Conservation (phyloP, 2,329 filamentous ascomycete genomes). For the Capronia americana region DNA sequence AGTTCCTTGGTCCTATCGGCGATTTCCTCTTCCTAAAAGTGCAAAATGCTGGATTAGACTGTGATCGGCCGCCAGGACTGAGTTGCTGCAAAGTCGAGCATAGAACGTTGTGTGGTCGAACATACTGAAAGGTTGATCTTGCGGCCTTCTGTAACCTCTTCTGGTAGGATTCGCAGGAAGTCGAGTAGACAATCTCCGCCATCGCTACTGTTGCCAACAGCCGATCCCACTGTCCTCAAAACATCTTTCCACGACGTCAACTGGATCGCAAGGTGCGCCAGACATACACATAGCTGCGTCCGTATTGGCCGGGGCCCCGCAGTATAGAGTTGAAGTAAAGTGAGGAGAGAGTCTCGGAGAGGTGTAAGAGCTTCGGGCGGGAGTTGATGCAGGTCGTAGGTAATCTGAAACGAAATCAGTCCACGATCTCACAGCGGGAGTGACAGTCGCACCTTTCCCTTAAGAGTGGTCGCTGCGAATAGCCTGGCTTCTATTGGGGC, state of each 20-base stretch:
- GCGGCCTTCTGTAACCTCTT: slow-evolving; percentile 98
- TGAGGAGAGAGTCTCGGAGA: slow-evolving; percentile 82
- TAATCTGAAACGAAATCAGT: slow-evolving; percentile 68
- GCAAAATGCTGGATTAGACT: slow-evolving; percentile 58
- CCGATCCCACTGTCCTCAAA: slow-evolving; percentile 76
- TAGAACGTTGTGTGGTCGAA: slow-evolving; percentile 63
- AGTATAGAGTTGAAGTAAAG: slow-evolving; percentile 80
- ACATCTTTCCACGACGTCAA: slow-evolving; percentile 97
- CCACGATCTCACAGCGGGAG: background rate
- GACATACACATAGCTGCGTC: slow-evolving; percentile 91
- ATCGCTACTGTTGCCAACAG: slow-evolving; percentile 70
- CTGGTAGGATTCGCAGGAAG: slow-evolving; percentile 93
- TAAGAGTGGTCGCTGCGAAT: slow-evolving; percentile 94
- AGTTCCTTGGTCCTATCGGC: slow-evolving; percentile 83
- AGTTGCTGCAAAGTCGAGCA: slow-evolving; percentile 53
- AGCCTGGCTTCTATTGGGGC: slow-evolving; percentile 84
- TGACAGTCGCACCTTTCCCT: slow-evolving; percentile 77
- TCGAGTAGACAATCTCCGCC: slow-evolving; percentile 87
- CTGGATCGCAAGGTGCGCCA: slow-evolving; percentile 93
- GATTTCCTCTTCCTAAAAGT: slow-evolving; percentile 89
- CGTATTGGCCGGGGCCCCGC: slow-evolving; percentile 81
- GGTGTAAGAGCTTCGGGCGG: slow-evolving; percentile 74
- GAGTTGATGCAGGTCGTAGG: slow-evolving; percentile 92
- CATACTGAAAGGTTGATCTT: slow-evolving; percentile 99
- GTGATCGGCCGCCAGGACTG: slow-evolving; percentile 48